Percentiles rank a stretch among this genome's conserved stretches.
Conservation (phyloP, 2,329 filamentous ascomycete genomes). For the Daldinia sp. region DNA sequence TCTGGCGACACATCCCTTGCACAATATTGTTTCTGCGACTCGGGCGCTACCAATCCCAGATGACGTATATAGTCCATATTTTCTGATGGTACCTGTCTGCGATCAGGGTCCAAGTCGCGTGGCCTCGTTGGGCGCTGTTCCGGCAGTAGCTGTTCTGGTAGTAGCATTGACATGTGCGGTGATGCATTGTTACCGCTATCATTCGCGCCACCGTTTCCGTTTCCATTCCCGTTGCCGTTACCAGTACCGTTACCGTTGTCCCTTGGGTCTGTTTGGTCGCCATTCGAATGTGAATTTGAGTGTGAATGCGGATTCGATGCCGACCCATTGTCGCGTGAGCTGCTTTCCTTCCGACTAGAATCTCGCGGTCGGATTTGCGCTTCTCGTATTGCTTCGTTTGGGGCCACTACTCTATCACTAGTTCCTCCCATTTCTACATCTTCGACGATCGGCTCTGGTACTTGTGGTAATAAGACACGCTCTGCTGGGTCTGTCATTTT, state of each 20-base stretch:
- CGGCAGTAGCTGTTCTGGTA: slow-evolving; percentile 71
- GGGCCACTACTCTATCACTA: slow-evolving; percentile 20
- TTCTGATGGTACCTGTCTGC: slow-evolving; percentile 79
- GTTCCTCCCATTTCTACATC: slow-evolving; percentile 48
- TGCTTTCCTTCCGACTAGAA: slow-evolving; percentile 54
- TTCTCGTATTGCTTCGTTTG: slow-evolving; percentile 58
- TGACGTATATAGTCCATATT: slow-evolving; percentile 86
- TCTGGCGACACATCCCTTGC: slow-evolving; percentile 68
- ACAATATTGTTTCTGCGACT: slow-evolving; percentile 61
- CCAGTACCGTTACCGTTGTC: slow-evolving; percentile 51
- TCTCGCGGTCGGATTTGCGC: slow-evolving; percentile 60
- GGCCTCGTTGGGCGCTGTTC: slow-evolving; percentile 84
- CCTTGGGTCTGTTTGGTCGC: slow-evolving; percentile 60
- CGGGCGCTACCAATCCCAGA: slow-evolving; percentile 73
- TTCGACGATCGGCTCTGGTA: slow-evolving; percentile 46
- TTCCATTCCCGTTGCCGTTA: slow-evolving; percentile 24
- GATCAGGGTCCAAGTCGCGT: slow-evolving; percentile 80
- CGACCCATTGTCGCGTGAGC: slow-evolving; percentile 59
- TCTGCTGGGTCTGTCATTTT: slow-evolving; percentile 61
- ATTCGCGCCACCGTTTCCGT: slow-evolving; percentile 40
- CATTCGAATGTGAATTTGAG: slow-evolving; percentile 59
- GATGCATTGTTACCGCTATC: slow-evolving; percentile 53
- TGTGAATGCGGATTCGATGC: slow-evolving; percentile 58
- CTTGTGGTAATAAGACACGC: slow-evolving; percentile 52
- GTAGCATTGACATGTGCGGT: slow-evolving; percentile 53